Conservation (phyloP, 257 asterid species). For the Nicotiana knightiana region DNA sequence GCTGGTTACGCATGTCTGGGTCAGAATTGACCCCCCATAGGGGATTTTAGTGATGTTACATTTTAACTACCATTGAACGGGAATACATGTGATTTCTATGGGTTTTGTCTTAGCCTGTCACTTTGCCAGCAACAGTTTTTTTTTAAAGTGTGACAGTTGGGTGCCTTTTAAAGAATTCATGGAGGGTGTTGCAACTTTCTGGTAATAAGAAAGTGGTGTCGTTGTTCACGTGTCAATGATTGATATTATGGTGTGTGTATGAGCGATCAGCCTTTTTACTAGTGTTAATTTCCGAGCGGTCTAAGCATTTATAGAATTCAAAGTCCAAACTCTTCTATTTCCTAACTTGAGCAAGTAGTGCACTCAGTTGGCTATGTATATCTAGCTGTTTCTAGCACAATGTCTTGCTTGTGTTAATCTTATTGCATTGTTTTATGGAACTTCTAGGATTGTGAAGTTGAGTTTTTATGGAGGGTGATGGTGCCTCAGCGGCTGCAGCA, state of each 20-base stretch:
- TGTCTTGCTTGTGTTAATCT: background rate
- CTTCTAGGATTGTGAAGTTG: conserved; percentile 21
- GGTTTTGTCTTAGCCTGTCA: background rate
- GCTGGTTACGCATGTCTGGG: too few species aligned
- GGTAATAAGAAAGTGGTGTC: background rate
- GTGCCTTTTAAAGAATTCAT: background rate
- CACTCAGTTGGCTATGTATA: background rate
- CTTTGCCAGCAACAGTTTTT: background rate
- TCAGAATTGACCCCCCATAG: too few species aligned
- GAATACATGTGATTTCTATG: background rate
- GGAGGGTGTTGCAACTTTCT: background rate
- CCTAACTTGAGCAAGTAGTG: background rate
- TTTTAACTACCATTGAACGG: background rate
- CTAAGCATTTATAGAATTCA: background rate
- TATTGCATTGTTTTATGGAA: background rate
- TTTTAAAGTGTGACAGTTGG: background rate
- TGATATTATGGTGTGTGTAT: background rate
- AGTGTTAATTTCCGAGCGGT: background rate
- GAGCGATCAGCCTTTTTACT: background rate
- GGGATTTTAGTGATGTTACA: background rate
- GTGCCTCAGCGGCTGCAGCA: conserved; percentile 56
- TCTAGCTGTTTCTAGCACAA: background rate
- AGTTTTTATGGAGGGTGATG: conserved; percentile 42
- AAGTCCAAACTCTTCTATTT: background rate
- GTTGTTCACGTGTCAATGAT: background rate